phyloP scores from a whole-genome alignment of 768 basidiomycete genomes.

The Rhizopogon rudus region DNA sequence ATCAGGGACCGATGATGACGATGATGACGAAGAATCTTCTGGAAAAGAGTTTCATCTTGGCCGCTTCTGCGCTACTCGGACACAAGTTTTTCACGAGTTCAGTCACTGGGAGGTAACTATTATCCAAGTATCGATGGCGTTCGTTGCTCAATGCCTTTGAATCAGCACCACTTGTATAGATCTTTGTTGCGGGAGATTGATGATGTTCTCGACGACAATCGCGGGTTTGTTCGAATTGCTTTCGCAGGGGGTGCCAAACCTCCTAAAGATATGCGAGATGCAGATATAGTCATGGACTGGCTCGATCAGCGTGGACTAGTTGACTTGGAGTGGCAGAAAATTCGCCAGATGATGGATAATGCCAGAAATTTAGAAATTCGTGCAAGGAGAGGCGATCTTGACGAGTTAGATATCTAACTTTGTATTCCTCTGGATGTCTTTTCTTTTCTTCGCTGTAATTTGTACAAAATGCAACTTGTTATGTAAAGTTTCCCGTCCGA shows the following conservation, averaged over 20 bases:
- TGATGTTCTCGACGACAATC: conserved; percentile 39
- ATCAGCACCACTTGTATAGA: conserved; percentile 62
- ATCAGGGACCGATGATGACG: conserved; percentile 21
- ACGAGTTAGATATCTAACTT: conserved; percentile 4
- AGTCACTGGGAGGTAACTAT: conserved; percentile 77
- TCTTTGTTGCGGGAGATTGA: conserved; percentile 54
- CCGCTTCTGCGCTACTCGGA: conserved; percentile 73
- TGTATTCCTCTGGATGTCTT: neutral
- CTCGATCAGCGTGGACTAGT: conserved; percentile 67
- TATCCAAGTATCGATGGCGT: neutral
- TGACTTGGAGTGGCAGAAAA: conserved; percentile 61
- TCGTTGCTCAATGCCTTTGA: conserved; percentile 1
- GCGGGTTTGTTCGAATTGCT: conserved; percentile 53
- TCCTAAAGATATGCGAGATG: conserved; percentile 63
- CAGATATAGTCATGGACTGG: conserved; percentile 82
- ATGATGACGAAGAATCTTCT: conserved; percentile 4
- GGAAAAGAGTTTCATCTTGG: conserved; percentile 55
- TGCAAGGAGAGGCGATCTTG: conserved; percentile 39
- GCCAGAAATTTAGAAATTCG: conserved; percentile 60
- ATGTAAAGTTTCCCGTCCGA: too few species aligned
- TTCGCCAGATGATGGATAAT: conserved; percentile 70
- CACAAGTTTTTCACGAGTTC: conserved; percentile 63
- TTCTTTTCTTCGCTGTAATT: neutral
- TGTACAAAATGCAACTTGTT: neutral
- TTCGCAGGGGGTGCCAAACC: conserved; percentile 50